Base-by-base conservation (phyloP, 768 basidiomycete genomes). In the Cubamyces sp. region DNA sequence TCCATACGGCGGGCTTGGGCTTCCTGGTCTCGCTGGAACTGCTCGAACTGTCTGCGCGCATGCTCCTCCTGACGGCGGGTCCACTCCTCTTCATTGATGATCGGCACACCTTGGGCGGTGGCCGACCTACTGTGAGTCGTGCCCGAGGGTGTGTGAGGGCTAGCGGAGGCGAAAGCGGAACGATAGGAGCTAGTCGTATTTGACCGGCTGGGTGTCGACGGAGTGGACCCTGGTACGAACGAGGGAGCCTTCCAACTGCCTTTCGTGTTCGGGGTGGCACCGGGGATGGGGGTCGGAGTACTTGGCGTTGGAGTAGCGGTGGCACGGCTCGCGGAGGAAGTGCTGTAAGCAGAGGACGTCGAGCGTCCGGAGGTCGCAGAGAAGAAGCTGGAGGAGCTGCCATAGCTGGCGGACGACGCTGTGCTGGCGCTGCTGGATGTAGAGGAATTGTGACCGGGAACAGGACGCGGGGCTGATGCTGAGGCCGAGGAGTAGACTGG, bases 11-110 rank as follows among this genome's bases (percentile, higher is more conserved):
- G 79, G 47, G 84, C 78, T 54, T 81, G 45, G 46, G 79, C 77
- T 71, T 88, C 87, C 70, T 91, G 88, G 71, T 90, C 87, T 60
- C 79, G 79, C 46, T 82, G 82, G 75, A 90, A 91, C 57, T 78
- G 78, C 76, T 90, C 88, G 69, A 87, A 85, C 70, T 88, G 90
- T 62, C 81, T 78, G 48, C 83, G 79, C 28, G 82, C 82, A 30
- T 85, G 82, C 67, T 90, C 86, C 21, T 81, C 85, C 63, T 88
- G 86, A 16, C 83, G 83, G 30, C 86, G 83, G 19, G 80, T 76
- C 82, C 87, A 86, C 54, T 89, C 86, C 5, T 79, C 78, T 64
- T 87, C 82, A 12, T 41, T 39, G 9, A 26, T 26, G 3, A 26
- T 41, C 18, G 60, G 70, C 58, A 23, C 73, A 58, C 18, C 70